Conservation (phyloP, 164 flowering plant species). For the Chimonanthus salicifolius region DNA sequence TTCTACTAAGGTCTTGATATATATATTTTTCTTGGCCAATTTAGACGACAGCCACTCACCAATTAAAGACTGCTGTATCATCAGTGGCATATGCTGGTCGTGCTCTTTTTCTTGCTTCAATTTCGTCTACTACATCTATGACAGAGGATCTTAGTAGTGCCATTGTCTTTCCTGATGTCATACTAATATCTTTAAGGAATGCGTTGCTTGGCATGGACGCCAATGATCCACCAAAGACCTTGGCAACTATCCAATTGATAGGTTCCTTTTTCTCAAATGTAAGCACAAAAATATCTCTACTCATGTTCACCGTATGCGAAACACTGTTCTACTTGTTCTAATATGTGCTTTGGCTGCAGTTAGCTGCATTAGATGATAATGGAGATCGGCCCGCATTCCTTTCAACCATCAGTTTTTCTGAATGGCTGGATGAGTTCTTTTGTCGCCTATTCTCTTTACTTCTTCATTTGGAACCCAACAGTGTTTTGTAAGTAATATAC, state of each 20-base stretch:
- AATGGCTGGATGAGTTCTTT: slow-evolving; percentile 97
- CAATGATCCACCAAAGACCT: slow-evolving; percentile 96
- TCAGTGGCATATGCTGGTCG: slow-evolving; percentile 93
- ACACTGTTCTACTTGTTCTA: slow-evolving; percentile 12
- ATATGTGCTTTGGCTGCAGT: slow-evolving; percentile 37
- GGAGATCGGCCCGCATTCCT: slow-evolving; percentile 35
- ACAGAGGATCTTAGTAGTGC: slow-evolving; percentile 29
- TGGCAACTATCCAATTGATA: slow-evolving; percentile 94
- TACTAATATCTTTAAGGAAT: slow-evolving; percentile 73
- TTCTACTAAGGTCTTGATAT: background rate
- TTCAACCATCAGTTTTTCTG: slow-evolving; percentile 63
- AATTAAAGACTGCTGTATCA: slow-evolving; percentile 85
- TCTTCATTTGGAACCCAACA: slow-evolving; percentile 83
- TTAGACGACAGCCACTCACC: slow-evolving; percentile 98
- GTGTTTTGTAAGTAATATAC: slow-evolving; percentile 61
- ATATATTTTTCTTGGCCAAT: slow-evolving; percentile 13
- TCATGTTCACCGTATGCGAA: background rate
- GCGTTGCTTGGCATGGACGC: slow-evolving; percentile 99
- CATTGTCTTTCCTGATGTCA: slow-evolving; percentile 45
- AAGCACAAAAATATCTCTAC: slow-evolving; percentile 20
- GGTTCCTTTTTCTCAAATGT: slow-evolving; percentile 96
- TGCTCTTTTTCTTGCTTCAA: slow-evolving; percentile 57
- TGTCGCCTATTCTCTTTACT: slow-evolving; percentile 85
- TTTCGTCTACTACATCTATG: slow-evolving; percentile 37
- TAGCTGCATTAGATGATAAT: slow-evolving; percentile 65